phyloP scores from a whole-genome alignment of 108 stramenopile genomes.

The Stephanodiscus minutulus region DNA sequence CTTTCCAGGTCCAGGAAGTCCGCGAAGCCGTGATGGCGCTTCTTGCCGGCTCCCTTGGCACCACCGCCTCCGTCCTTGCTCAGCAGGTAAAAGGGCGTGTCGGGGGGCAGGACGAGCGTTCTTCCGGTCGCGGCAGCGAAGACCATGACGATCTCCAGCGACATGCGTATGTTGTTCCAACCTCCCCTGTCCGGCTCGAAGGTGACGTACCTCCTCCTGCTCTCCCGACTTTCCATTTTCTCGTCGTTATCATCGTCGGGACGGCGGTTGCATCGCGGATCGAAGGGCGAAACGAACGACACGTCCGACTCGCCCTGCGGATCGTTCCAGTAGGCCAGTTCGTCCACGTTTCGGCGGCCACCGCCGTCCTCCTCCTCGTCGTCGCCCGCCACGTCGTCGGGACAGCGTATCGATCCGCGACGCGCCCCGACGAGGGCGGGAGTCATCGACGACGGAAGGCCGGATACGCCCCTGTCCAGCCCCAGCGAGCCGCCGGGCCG shows the following conservation, averaged over 20 bases:
- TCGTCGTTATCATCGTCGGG: neutral
- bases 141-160: slow-evolving; percentile 79
- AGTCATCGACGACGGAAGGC: slow-evolving; percentile 66
- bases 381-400: no score
- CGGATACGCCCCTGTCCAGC: slow-evolving; percentile 63
- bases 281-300: slow-evolving; percentile 63
- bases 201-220: slow-evolving; percentile 51
- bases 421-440: slow-evolving; percentile 69
- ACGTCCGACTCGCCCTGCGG: slow-evolving; percentile 62
- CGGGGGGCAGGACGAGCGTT: slow-evolving; percentile 87
- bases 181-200: slow-evolving; percentile 82
- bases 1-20: slow-evolving; percentile 51
- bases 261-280: slow-evolving; percentile 9
- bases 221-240: no score
- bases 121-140: slow-evolving; percentile 83
- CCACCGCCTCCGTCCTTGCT: slow-evolving; percentile 38
- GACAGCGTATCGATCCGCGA: slow-evolving; percentile 59
- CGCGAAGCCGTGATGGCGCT: slow-evolving; percentile 45
- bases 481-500: neutral
- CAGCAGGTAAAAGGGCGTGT: slow-evolving; percentile 78
- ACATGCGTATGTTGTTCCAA: slow-evolving; percentile 87
- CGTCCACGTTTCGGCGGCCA: slow-evolving; percentile 52
- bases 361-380: slow-evolving; percentile 18
- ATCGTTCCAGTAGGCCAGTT: slow-evolving; percentile 83
- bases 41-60: neutral